phyloP scores from a whole-genome alignment of 164 flowering plant genomes.

The Berberis thunbergii region DNA sequence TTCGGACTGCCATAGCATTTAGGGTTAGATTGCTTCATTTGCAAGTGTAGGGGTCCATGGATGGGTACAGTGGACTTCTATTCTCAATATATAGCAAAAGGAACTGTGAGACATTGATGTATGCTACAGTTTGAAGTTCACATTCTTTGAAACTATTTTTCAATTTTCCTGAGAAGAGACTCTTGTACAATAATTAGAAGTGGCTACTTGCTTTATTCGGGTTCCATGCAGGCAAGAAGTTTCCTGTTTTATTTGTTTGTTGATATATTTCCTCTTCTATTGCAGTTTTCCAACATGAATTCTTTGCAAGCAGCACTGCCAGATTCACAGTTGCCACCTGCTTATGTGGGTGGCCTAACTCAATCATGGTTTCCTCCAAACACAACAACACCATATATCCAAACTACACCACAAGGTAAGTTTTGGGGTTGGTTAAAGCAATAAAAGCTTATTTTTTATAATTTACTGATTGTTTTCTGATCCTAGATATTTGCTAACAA shows the following conservation, averaged over 20 bases:
- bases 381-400: conserved; percentile 36
- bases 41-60: background rate
- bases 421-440: background rate
- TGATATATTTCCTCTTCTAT: background rate
- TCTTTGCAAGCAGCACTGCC: conserved; percentile 74
- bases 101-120: background rate
- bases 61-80: background rate
- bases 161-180: background rate
- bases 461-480: background rate
- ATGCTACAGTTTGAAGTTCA: no score
- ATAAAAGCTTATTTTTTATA: background rate
- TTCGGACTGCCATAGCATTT: no score
- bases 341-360: conserved; percentile 33
- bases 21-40: no score
- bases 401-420: conserved; percentile 46
- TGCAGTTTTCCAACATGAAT: conserved; percentile 75
- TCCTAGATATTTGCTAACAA: background rate
- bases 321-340: conserved; percentile 30
- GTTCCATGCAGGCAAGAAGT: background rate
- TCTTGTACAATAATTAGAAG: background rate
- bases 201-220: background rate
- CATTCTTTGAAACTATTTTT: no score
- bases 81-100: background rate
- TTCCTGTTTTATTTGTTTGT: background rate
- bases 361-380: conserved; percentile 65